phyloP scores from a whole-genome alignment of 345 rosid genomes.

The Eucalyptus cloeziana region DNA sequence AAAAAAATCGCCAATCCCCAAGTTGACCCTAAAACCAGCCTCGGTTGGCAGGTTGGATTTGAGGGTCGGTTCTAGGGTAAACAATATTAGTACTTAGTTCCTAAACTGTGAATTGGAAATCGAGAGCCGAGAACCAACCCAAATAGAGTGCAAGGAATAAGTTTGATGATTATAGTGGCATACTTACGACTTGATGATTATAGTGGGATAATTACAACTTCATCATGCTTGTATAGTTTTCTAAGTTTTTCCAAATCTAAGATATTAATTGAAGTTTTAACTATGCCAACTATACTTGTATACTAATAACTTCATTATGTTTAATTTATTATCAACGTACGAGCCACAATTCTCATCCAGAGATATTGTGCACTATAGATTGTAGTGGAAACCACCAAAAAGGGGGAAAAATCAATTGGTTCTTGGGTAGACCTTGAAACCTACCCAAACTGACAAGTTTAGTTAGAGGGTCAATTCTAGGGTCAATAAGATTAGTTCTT shows the following conservation, averaged over 20 bases:
- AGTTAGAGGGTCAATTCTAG: accelerated
- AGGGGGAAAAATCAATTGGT: neutral
- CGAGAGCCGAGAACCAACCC: neutral
- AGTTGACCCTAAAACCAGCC: neutral
- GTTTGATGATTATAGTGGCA: neutral
- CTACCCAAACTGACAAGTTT: neutral
- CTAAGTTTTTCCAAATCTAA: neutral
- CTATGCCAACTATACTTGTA: neutral
- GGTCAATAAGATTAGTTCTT: neutral
- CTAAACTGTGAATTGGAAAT: neutral
- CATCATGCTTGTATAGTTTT: neutral
- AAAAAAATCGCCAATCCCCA: neutral
- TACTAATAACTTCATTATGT: neutral
- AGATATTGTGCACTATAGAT: neutral
- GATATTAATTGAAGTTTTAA: neutral
- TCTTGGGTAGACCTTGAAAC: neutral
- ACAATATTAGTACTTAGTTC: neutral
- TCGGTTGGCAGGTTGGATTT: neutral
- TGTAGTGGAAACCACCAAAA: neutral
- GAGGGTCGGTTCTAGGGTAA: neutral
- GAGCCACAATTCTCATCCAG: neutral
- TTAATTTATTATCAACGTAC: no score
- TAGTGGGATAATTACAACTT: no score
- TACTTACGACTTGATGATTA: neutral
- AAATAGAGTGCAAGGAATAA: neutral